Evolutionary conservation across 257 asterid genomes (phyloP).

Genomic region (Perilla frutescens): DNA sequence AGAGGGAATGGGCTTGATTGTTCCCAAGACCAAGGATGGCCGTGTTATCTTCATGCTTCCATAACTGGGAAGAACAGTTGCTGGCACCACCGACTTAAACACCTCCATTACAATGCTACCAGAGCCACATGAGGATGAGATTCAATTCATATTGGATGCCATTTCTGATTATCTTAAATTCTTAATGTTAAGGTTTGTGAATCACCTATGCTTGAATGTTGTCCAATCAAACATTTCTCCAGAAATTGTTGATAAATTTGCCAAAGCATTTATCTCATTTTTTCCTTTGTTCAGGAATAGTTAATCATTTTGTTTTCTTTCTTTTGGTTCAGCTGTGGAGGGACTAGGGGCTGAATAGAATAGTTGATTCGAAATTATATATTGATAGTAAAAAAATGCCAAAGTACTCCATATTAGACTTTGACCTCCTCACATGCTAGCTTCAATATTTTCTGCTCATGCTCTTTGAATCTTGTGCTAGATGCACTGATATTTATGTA

Average conservation of each 20-base stretch:
- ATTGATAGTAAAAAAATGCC: too few relatives aligned
- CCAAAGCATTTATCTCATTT: not conserved
- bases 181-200: constrained; percentile 85
- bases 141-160: constrained; percentile 93
- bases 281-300: not conserved
- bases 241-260: constrained; percentile 12
- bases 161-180: constrained; percentile 92
- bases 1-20: constrained; percentile 98
- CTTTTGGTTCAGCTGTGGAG: constrained; percentile 22
- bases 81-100: constrained; percentile 96
- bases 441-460: not conserved
- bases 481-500: not conserved
- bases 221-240: not conserved
- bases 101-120: constrained; percentile 91
- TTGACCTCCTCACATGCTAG: constrained; percentile 18
- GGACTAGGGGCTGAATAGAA: not conserved
- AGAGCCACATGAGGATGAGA: constrained; percentile 97
- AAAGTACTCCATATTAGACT: not conserved
- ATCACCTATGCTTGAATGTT: constrained; percentile 25
- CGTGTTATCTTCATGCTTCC: constrained; percentile 99
- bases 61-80: constrained; percentile 96
- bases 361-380: too few relatives aligned
- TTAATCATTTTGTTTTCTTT: constrained; percentile 15
- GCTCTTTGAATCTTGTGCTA: constrained; percentile 12
- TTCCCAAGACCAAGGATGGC: constrained; percentile 98